Percentiles rank a stretch among this genome's conserved stretches.
phyloP scores from a whole-genome alignment of 2,329 filamentous ascomycete genomes.

The Colletotrichum kahawae region DNA sequence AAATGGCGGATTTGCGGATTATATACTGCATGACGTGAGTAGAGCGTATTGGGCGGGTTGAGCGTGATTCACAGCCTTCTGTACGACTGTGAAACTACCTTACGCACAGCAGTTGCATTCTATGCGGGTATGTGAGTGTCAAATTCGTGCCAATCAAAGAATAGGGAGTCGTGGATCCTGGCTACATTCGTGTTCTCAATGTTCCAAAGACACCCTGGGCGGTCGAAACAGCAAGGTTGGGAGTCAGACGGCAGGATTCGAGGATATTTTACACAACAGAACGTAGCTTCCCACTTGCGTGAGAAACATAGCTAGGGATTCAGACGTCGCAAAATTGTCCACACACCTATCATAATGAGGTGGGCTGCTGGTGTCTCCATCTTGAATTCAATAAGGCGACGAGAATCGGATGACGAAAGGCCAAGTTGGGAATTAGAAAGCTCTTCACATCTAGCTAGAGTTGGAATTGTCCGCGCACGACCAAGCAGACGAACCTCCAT shows the following conservation, averaged over 20 bases:
- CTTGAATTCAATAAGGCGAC: no score
- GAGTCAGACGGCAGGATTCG: neutral
- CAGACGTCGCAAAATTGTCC: neutral
- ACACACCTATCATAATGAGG: neutral
- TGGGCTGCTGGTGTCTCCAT: neutral
- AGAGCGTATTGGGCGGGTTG: neutral
- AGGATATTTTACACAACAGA: neutral
- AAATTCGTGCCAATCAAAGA: neutral
- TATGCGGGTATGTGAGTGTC: neutral
- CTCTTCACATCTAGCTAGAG: neutral
- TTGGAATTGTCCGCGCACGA: slow-evolving; percentile 20
- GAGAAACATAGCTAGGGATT: neutral
- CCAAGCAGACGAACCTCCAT: slow-evolving; percentile 9
- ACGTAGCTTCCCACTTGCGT: fast-evolving
- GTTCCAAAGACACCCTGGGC: neutral
- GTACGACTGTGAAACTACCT: neutral
- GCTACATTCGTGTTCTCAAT: neutral
- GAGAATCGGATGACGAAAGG: fast-evolving
- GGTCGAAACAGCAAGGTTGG: neutral
- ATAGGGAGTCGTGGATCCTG: neutral
- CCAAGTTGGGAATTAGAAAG: neutral
- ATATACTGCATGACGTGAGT: neutral
- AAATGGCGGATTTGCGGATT: neutral
- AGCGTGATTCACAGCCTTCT: neutral
- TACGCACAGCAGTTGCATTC: neutral